Evolutionary conservation across 805 yeast species (phyloP).

Genomic region (Lipomyces mesembrius): DNA sequence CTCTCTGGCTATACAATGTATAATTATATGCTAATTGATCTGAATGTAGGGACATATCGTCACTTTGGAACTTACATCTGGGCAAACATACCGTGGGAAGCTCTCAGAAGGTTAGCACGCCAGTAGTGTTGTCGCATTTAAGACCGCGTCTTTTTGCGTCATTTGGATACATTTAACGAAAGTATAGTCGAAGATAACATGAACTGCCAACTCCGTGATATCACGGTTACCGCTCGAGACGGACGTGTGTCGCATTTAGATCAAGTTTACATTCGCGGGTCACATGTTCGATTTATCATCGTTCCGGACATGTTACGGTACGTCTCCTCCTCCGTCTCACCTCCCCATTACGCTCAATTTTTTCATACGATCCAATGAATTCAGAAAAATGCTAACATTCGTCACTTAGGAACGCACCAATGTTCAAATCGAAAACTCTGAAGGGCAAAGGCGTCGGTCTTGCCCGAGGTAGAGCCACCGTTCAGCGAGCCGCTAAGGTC

Average conservation of each 20-base stretch:
- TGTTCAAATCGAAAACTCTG: conserved; percentile 58
- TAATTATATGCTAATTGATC: background rate
- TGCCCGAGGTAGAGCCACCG: conserved; percentile 40
- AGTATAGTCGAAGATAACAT: conserved; percentile 75
- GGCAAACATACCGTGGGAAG: conserved; percentile 87
- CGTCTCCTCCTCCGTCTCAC: background rate
- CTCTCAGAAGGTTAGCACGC: conserved; percentile 61
- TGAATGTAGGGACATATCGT: conserved; percentile 73
- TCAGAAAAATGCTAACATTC: background rate
- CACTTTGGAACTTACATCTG: conserved; percentile 79
- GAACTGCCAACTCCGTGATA: conserved; percentile 87
- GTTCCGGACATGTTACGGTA: conserved; percentile 81
- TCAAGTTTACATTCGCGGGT: conserved; percentile 88
- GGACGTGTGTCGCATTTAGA: conserved; percentile 78
- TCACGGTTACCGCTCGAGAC: conserved; percentile 73
- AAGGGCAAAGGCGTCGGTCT: conserved; percentile 39
- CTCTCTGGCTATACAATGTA: background rate
- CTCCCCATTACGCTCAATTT: background rate
- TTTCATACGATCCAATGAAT: background rate
- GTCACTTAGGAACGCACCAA: conserved; percentile 73
- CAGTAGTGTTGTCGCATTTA: background rate
- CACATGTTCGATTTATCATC: conserved; percentile 79
- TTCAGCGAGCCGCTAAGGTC: conserved; percentile 37
- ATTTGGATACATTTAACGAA: background rate
- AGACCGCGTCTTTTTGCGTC: background rate